Evolutionary conservation across 352 stramenopile genomes (phyloP).

Genomic region (Phytophthora podocarpi): DNA sequence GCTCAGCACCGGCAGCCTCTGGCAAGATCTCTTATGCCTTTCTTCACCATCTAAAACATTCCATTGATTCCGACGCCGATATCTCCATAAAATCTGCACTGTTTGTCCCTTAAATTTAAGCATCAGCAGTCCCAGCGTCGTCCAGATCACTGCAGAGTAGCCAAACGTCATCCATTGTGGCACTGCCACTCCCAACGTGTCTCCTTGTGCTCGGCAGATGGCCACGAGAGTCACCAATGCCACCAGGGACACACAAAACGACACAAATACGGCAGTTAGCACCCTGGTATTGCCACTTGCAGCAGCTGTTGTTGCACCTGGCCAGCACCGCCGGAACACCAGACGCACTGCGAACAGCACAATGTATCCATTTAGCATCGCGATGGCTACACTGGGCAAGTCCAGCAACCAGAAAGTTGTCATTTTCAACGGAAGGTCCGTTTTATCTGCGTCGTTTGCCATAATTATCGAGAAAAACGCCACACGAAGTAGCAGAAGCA

Average conservation of each 20-base stretch:
- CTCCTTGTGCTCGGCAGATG: background rate
- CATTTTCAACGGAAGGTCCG: slow-evolving; percentile 1
- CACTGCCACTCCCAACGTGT: slow-evolving; percentile 1
- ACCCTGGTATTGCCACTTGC: slow-evolving; percentile 1
- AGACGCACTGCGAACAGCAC: slow-evolving; percentile 37
- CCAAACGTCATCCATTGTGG: slow-evolving; percentile 27
- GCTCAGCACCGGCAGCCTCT: slow-evolving; percentile 16
- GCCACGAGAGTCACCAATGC: slow-evolving; percentile 23
- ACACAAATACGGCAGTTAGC: slow-evolving; percentile 13
- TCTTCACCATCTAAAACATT: background rate
- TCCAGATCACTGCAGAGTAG: slow-evolving; percentile 34
- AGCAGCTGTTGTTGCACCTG: background rate
- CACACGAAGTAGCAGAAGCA: slow-evolving; percentile 31
- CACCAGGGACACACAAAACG: slow-evolving; percentile 23
- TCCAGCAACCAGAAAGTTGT: slow-evolving; percentile 43
- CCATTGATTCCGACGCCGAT: slow-evolving; percentile 18
- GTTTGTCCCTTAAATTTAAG: slow-evolving; percentile 26
- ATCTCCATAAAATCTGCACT: slow-evolving; percentile 22
- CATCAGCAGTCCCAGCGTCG: slow-evolving; percentile 25
- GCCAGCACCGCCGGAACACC: slow-evolving; percentile 29
- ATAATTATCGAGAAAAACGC: slow-evolving; percentile 24
- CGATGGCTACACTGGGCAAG: slow-evolving; percentile 34
- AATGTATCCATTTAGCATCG: slow-evolving; percentile 37
- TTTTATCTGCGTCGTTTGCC: background rate
- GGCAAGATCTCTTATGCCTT: background rate